Evolutionary conservation across 305 asterid species (phyloP).

Genomic region (Stenogyne calaminthoides): DNA sequence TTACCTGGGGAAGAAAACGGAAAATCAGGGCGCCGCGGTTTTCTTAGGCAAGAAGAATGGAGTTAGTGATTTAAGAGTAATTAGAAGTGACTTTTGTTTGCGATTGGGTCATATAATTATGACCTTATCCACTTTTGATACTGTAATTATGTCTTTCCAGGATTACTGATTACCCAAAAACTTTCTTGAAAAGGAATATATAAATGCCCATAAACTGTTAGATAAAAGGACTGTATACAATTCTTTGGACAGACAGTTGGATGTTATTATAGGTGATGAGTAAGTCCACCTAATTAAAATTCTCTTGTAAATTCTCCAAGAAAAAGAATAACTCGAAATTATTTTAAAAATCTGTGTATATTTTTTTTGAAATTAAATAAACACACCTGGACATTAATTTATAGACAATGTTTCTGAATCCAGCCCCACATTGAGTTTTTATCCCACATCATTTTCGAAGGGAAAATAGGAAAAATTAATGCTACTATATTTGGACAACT

Average conservation of each 20-base stretch:
- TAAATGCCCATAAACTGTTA: neutral
- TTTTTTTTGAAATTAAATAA: neutral
- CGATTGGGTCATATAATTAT: slow-evolving; percentile 15
- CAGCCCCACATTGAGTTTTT: too few species aligned
- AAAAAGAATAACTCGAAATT: neutral
- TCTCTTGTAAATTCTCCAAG: neutral
- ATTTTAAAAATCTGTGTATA: neutral
- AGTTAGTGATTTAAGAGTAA: slow-evolving; percentile 12
- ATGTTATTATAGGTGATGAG: neutral
- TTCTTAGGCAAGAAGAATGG: slow-evolving; percentile 3
- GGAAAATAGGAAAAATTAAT: too few species aligned
- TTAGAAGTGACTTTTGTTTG: neutral
- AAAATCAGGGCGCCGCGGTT: slow-evolving; percentile 21
- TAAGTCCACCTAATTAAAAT: neutral
- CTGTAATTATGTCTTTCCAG: neutral
- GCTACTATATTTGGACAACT: too few species aligned
- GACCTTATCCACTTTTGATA: slow-evolving; percentile 34
- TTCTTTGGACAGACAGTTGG: neutral
- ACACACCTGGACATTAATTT: neutral
- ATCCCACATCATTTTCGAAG: too few species aligned
- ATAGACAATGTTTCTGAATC: too few species aligned
- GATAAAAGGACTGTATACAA: neutral
- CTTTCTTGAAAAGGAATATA: neutral
- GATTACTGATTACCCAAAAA: neutral
- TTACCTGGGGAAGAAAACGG: slow-evolving; percentile 16